Conservation (phyloP, 495 filamentous ascomycete species). For the Penicillium riverlandense region DNA sequence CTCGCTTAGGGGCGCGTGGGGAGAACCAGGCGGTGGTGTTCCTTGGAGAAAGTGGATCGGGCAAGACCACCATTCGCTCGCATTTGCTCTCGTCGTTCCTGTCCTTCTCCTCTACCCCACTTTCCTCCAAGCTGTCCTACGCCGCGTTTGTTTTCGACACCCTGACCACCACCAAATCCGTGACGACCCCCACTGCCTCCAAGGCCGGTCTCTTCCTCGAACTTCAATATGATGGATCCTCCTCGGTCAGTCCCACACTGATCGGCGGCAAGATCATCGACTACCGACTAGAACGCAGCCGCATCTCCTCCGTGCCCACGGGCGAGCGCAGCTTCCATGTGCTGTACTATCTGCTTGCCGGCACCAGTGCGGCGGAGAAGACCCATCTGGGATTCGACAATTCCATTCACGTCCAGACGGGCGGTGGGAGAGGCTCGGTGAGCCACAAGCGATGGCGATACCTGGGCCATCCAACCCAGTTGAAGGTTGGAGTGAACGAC, state of each 20-base stretch:
- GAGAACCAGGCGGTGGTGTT: slow-evolving; percentile 93
- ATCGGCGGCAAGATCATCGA: slow-evolving; percentile 93
- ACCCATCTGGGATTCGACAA: slow-evolving; percentile 77
- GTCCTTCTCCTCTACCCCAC: slow-evolving; percentile 79
- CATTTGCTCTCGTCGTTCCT: slow-evolving; percentile 80
- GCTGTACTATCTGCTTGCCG: slow-evolving; percentile 88
- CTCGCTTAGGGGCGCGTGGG: slow-evolving; percentile 75
- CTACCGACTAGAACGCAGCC: slow-evolving; percentile 82
- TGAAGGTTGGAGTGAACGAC: slow-evolving; percentile 96
- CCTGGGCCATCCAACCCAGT: slow-evolving; percentile 88
- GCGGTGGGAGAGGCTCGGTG: slow-evolving; percentile 40
- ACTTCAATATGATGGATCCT: slow-evolving; percentile 87
- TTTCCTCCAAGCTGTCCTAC: slow-evolving; percentile 87
- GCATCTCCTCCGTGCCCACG: slow-evolving; percentile 84
- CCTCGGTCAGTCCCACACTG: slow-evolving; percentile 69
- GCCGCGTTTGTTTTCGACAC: slow-evolving; percentile 93
- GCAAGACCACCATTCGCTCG: slow-evolving; percentile 89
- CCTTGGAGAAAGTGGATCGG: slow-evolving; percentile 91
- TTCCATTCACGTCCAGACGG: slow-evolving; percentile 30
- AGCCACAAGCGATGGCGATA: slow-evolving; percentile 85
- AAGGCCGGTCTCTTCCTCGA: slow-evolving; percentile 94
- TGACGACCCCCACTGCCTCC: slow-evolving; percentile 89
- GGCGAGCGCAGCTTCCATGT: slow-evolving; percentile 96
- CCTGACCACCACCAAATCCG: slow-evolving; percentile 94
- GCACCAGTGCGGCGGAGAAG: slow-evolving; percentile 87